Evolutionary conservation across 75 land plant species (phyloP), one percentile per base, ranked within the genome.

Genomic region (Isoetes taiwanensis): DNA sequence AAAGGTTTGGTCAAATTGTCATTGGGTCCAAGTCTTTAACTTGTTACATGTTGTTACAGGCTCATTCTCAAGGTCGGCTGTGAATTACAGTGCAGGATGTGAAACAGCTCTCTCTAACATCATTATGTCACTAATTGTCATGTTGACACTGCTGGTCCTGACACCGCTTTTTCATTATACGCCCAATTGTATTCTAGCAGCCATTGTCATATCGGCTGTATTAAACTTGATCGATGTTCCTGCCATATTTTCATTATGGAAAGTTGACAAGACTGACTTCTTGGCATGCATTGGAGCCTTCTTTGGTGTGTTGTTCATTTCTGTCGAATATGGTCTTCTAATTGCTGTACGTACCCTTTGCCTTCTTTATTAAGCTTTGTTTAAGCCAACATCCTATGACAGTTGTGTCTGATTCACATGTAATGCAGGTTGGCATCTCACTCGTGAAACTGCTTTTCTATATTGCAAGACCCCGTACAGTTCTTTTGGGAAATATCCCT

Each of bases 51-150:
- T n/a, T n/a, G n/a, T n/a, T 73, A 17, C 76, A 84, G 90, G 86
- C 12, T 77, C 93, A 2, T 83, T 86, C 56, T 86, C 93, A 2
- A 30, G 93, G 41, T 76, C 91, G 1, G 87, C 87, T 0, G 91
- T 86, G 64, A 86, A 86, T 64, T 79, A 52, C 64, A 83, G 78
- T 54, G 88, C 93, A 20, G 93, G 93, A 39, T 83, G 88, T 68
- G 77, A 80, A 52, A 83, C 93, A 1, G 78, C 83, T 30, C 66
- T 77, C 19, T 83, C 93, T 1, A 83, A 83, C 61, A 63, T 86
- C 8, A 75, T 86, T 31, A 86, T 86, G 93, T 75, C 93, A 5
- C 31, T 59, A 0, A 79, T 80, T 4, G 88, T 86, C 34, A 77
- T 86, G 84, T 31, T 83, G 52, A 73, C 79, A 6, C 65, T 86